Evolutionary conservation across 2,329 filamentous ascomycete species (phyloP), one percentile per base, ranked within the genome.

Genomic region (Pyricularia grisea): DNA sequence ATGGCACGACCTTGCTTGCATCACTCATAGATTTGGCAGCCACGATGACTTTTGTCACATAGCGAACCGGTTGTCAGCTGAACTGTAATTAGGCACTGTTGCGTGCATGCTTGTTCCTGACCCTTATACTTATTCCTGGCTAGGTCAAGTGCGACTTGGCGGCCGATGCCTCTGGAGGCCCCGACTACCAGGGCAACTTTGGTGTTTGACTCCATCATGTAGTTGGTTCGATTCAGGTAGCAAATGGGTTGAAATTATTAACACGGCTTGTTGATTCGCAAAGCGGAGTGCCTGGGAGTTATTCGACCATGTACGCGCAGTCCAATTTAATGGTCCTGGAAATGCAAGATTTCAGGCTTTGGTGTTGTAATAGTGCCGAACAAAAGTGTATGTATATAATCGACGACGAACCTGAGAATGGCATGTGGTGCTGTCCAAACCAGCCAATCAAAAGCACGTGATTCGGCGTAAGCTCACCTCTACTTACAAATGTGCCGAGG

Each of bases 11-110:
- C 68, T 80, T 81, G 55, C 79, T 80, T 3, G 89, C 85, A 73
- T 92, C 84, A 65, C 88, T 92, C 7, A 85, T 89, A 55, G 88
- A 89, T 76, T 94, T 95, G 31, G 92, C 91, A 6, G 91, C 86
- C 33, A 95, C 88, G 70, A 93, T 88, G 72, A 94, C 92, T 92
- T 67, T 67, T 67, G 5, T 50, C 25, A 27, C 20, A 6, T 9
- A 17, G 27, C 60, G 28, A 14, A 5, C 20, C 5, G 10, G 10
- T 55, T 36, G 6, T 70, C 27, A 70, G 67, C 27, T 27, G 31
- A 33, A 55, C 50, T 70, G 50, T 67, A 31, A 55, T 55, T 20
- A 31, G 10, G 30, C 42, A 33, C 10, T 27, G 36, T 17, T 23
- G n/a, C 50, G 5, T n/a, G 25, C 64, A n/a, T 23, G 14, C 42